Evolutionary conservation across 352 stramenopile species (phyloP), one percentile per base, ranked within the genome.

Genomic region (Phytophthora ramorum): DNA sequence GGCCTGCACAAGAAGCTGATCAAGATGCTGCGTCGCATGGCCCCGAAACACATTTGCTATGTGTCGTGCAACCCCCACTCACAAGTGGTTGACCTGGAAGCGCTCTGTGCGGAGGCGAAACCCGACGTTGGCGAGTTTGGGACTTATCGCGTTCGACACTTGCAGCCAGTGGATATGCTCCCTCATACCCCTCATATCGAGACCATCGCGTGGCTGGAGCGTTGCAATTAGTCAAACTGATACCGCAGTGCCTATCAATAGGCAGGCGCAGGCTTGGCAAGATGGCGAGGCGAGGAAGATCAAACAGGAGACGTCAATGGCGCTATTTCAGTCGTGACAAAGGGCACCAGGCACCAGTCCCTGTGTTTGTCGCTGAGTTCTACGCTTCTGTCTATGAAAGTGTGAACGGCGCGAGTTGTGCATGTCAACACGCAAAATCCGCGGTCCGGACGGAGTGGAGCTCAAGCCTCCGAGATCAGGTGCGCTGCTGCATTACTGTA

Each of bases 161-260:
- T 91, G 2, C 78, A 92, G 44, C 86, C 86, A 2, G 86, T 94
- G 8, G 86, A 94, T 46, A 92, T 92, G 86, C 73, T 94, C 19
- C 86, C 86, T 8, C 83, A 94, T 49, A 94, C 86, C 14, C 83
- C 83, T 8, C 86, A 94, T 53, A 83, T 91, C 20, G 86, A 94
- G 62, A 92, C 85, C 4, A 80, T 94, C 28, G 83, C 83, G 13
- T 92, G 81, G 81, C 78, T 92, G 7, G 69, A 76, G 45, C 71
- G 71, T 26, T 59, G 68, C n/a, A 44, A 65, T 49, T 63, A 61
- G 45, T 45, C 9, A 22, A n/a, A n/a, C n/a, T n/a, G n/a, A 5
- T 34, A 26, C 24, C 28, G 20, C n/a, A 28, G 2, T 28, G 24
- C 24, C 24, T 55, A 56, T 68, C 26, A 68, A 63, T 68, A 52